A percentile compares a stretch with the other conserved stretches of the same genome.
phyloP scores from a whole-genome alignment of 495 filamentous ascomycete species.

The Aspergillus nidulans region DNA sequence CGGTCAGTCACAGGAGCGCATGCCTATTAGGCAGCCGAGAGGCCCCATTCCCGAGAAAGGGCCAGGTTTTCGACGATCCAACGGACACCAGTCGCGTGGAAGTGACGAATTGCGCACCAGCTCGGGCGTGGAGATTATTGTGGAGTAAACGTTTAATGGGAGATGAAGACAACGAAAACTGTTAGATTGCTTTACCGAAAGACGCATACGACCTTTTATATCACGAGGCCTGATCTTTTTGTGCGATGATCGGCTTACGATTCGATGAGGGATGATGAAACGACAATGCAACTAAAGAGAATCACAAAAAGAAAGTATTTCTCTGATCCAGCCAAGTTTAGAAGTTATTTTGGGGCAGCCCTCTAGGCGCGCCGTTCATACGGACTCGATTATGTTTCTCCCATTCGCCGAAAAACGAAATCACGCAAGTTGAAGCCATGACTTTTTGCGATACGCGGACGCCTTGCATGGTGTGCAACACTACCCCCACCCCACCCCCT shows the following conservation, averaged over 20 bases:
- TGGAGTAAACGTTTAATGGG: conserved; percentile 41
- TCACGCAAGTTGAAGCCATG: conserved; percentile 18
- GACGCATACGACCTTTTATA: conserved; percentile 45
- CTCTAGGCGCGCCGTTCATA: conserved; percentile 38
- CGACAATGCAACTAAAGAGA: conserved; percentile 39
- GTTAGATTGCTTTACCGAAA: conserved; percentile 44
- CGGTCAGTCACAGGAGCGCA: conserved; percentile 58
- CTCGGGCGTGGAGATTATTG: conserved; percentile 54
- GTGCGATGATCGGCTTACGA: conserved; percentile 48
- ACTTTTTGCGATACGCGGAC: conserved; percentile 29
- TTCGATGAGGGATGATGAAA: conserved; percentile 56
- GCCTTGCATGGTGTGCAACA: conserved; percentile 38
- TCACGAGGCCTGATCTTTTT: conserved; percentile 43
- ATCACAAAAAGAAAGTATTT: conserved; percentile 40
- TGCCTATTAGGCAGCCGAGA: conserved; percentile 77
- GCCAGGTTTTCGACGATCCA: conserved; percentile 70
- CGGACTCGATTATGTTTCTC: conserved; percentile 28
- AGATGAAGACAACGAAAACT: conserved; percentile 31
- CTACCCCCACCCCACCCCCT: conserved; percentile 12
- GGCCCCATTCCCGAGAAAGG: conserved; percentile 75
- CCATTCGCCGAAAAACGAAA: conserved; percentile 21
- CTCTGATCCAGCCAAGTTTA: conserved; percentile 48
- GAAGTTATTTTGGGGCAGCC: conserved; percentile 49
- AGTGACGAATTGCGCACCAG: conserved; percentile 70
- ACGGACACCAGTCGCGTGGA: conserved; percentile 75